Conservation (phyloP, 805 yeast species). For the Torulaspora indica region DNA sequence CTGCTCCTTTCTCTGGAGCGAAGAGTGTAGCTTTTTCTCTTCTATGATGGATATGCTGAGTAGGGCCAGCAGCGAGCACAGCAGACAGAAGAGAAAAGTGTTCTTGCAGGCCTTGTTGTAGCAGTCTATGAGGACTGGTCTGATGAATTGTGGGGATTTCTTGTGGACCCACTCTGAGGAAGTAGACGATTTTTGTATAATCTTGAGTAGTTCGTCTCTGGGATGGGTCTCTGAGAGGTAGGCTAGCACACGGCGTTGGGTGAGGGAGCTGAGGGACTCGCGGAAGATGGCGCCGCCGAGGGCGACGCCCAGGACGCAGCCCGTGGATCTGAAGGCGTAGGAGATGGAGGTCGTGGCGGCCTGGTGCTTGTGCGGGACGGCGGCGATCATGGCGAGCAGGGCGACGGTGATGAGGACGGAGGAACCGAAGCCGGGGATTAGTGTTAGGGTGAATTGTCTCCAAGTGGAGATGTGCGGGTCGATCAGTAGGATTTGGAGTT, state of each 20-base stretch:
- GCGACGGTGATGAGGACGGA: conserved; percentile 61
- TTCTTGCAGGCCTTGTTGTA: conserved; percentile 51
- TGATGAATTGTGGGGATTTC: conserved; percentile 51
- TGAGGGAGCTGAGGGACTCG: conserved; percentile 35
- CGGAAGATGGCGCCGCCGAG: conserved; percentile 62
- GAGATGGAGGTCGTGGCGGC: conserved; percentile 88
- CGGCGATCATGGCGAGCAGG: conserved; percentile 61
- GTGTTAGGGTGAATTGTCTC: conserved; percentile 42
- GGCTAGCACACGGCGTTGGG: conserved; percentile 33
- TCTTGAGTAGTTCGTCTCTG: conserved; percentile 36
- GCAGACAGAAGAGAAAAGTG: conserved; percentile 46
- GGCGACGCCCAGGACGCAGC: conserved; percentile 79
- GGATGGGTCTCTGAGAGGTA: conserved; percentile 38
- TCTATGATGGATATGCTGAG: conserved; percentile 45
- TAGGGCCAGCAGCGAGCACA: conserved; percentile 38
- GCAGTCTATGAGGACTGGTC: conserved; percentile 43
- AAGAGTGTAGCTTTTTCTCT: conserved; percentile 55
- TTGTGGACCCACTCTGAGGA: conserved; percentile 50
- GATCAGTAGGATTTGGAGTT: conserved; percentile 35
- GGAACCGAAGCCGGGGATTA: conserved; percentile 52
- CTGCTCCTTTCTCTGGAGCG: conserved; percentile 40
- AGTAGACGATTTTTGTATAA: conserved; percentile 51
- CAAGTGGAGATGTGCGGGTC: conserved; percentile 36
- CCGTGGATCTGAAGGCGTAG: conserved; percentile 81
- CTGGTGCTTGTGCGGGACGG: conserved; percentile 63